Percentiles rank a stretch among this genome's conserved stretches.
phyloP scores from a whole-genome alignment of 176 grass and related monocot species.

The Miscanthus lutarioriparius region DNA sequence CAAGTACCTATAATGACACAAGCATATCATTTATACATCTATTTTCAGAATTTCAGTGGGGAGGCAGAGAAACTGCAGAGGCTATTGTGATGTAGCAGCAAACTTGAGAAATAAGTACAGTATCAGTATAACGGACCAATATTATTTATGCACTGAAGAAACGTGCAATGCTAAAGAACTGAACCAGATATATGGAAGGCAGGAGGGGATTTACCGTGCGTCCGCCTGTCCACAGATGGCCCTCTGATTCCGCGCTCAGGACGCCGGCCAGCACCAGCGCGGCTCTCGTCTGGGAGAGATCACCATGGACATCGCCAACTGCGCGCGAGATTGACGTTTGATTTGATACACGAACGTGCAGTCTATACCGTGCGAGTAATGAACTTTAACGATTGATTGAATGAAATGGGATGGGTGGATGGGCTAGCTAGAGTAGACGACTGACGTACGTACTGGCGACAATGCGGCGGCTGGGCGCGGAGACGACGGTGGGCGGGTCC shows the following conservation, averaged over 20 bases:
- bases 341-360: neutral
- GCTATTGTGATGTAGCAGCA: neutral
- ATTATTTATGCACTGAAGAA: neutral
- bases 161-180: neutral
- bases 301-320: slow-evolving; percentile 95
- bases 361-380: neutral
- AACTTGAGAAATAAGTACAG: neutral
- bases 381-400: neutral
- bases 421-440: neutral
- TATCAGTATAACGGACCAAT: neutral
- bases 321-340: neutral
- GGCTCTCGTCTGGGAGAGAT: slow-evolving; percentile 68
- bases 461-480: slow-evolving; percentile 76
- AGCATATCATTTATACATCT: neutral
- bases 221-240: slow-evolving; percentile 77
- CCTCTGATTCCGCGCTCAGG: slow-evolving; percentile 56
- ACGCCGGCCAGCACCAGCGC: slow-evolving; percentile 76
- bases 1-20: slow-evolving; percentile 52
- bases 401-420: neutral
- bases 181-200: neutral
- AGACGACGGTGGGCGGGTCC: slow-evolving; percentile 77
- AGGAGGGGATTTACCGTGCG: slow-evolving; percentile 49
- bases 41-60: neutral
- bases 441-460: slow-evolving; percentile 58
- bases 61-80: neutral